phyloP scores from a whole-genome alignment of 1,284 basidiomycete genomes.

The Naganishia sp. region DNA sequence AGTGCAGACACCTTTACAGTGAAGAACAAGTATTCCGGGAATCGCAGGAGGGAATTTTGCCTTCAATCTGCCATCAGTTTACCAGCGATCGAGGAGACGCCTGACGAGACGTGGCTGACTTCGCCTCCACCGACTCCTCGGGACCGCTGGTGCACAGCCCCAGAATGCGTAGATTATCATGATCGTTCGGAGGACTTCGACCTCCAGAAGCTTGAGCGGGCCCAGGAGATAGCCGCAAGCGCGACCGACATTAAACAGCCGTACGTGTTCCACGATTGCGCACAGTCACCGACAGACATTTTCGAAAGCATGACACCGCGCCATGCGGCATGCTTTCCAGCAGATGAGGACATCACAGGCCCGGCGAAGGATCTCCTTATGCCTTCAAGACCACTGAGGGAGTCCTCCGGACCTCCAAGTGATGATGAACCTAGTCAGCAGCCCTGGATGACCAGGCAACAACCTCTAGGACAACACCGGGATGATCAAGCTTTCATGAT shows the following conservation, averaged over 20 bases:
- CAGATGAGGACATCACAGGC: neutral
- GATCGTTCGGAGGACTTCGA: too few relatives aligned
- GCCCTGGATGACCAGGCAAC: too few relatives aligned
- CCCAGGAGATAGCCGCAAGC: neutral
- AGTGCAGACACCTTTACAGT: neutral
- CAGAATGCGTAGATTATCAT: too few relatives aligned
- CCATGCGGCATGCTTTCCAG: neutral
- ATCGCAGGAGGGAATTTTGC: neutral
- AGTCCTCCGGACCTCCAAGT: neutral
- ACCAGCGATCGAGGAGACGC: conserved; percentile 7
- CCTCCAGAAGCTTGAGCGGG: too few relatives aligned
- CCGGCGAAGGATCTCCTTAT: neutral
- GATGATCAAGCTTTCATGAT: too few relatives aligned
- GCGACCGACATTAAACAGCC: neutral
- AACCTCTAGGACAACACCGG: too few relatives aligned
- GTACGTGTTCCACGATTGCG: neutral
- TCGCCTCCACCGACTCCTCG: neutral
- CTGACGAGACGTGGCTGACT: neutral
- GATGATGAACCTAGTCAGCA: too few relatives aligned
- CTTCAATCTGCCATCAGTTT: neutral
- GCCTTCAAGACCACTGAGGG: neutral
- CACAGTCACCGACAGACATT: neutral
- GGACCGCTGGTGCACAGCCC: too few relatives aligned
- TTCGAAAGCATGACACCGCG: neutral
- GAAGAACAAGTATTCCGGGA: conserved; percentile 11